Conservation (phyloP, 148 eudicot genomes). For the Cornus suecica region DNA sequence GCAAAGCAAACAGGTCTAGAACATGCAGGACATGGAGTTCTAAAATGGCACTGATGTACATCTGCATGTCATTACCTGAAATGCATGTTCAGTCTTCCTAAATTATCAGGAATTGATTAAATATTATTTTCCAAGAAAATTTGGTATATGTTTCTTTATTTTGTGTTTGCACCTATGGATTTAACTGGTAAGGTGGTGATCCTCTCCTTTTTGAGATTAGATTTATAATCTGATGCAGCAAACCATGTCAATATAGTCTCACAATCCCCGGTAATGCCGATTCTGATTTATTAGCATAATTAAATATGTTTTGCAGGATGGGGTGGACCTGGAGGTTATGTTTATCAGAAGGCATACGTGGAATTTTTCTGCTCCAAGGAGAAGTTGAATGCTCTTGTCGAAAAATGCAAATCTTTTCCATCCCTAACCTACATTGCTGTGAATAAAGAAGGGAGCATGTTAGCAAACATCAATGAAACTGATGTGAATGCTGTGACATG, state of each 20-base stretch:
- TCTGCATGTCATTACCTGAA: neutral
- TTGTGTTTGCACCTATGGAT: neutral
- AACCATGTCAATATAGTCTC: neutral
- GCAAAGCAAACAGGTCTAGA: no score
- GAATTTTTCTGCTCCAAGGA: constrained; percentile 87
- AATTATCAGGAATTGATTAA: neutral
- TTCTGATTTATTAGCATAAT: neutral
- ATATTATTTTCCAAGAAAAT: neutral
- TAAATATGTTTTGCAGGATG: constrained; percentile 53
- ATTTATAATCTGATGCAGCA: neutral
- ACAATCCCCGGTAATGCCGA: neutral
- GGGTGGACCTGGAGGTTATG: constrained; percentile 90
- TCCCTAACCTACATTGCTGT: constrained; percentile 80
- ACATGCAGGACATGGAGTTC: neutral
- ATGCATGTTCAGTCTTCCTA: neutral
- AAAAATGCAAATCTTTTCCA: constrained; percentile 59
- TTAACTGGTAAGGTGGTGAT: no score
- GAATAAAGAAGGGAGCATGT: constrained; percentile 63
- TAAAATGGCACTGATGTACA: neutral
- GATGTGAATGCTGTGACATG: constrained; percentile 92
- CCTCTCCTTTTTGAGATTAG: neutral
- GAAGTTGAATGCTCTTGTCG: constrained; percentile 65
- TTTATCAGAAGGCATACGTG: constrained; percentile 89
- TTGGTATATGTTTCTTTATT: neutral
- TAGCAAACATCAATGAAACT: constrained; percentile 48